These are phyloP conservation scores for Crucihimalaya himalaica DNA, from an alignment of 345 rosid genomes.

Conservation along the genomic window DNA sequence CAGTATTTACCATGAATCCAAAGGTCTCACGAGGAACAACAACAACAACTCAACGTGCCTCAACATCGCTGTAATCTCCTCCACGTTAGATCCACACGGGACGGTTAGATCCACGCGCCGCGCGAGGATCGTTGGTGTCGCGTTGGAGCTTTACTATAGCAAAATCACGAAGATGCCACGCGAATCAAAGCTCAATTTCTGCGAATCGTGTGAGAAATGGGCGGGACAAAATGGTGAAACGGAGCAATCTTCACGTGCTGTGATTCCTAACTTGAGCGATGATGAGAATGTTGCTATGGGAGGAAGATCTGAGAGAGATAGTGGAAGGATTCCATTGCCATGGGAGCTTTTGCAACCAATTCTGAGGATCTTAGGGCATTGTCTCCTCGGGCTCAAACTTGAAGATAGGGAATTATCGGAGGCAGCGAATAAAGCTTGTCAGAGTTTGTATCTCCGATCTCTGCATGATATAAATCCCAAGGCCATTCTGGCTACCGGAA, in stretches of 20 bases:
- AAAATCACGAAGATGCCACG: conserved; percentile 56
- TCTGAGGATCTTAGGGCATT: conserved; percentile 75
- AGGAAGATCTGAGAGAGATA: conserved; percentile 17
- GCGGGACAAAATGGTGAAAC: conserved; percentile 51
- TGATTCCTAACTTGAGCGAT: conserved; percentile 13
- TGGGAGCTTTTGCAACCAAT: conserved; percentile 87
- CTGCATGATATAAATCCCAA: conserved; percentile 69
- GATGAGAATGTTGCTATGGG: conserved; percentile 16
- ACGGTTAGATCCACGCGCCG: conserved; percentile 71
- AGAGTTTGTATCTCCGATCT: conserved; percentile 58
- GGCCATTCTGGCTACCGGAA: conserved; percentile 70
- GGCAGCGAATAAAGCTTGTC: conserved; percentile 53
- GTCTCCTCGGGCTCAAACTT: conserved; percentile 51
- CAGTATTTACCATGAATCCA: conserved; percentile 73
- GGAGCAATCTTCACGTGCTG: conserved; percentile 21
- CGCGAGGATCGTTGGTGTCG: conserved; percentile 73
- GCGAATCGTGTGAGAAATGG: conserved; percentile 68
- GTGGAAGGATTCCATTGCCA: conserved; percentile 53
- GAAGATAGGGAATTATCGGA: conserved; percentile 43
- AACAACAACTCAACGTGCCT: conserved; percentile 52
- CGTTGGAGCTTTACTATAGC: conserved; percentile 69
- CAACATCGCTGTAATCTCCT: conserved; percentile 66
- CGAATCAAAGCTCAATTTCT: conserved; percentile 70
- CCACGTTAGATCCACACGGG: conserved; percentile 76
- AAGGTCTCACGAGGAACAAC: conserved; percentile 31